phyloP scores from a whole-genome alignment of 352 stramenopile species.

The Phytopythium aichiense region DNA sequence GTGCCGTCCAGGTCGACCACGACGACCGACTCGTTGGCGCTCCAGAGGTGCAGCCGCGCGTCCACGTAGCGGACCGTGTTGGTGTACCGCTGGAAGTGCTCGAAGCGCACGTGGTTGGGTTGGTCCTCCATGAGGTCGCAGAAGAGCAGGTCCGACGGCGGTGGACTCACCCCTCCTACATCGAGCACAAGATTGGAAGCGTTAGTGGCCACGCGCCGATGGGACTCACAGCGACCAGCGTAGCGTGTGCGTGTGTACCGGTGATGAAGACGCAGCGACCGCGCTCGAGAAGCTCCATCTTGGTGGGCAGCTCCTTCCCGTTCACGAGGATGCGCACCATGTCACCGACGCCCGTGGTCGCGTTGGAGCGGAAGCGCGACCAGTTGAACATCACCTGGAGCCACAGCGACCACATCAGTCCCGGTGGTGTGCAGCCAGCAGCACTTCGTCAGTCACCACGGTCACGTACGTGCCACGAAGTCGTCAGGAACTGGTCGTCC shows the following conservation, averaged over 20 bases:
- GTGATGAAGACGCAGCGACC: conserved; percentile 67
- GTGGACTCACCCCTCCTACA: conserved; percentile 47
- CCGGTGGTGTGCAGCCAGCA: not conserved
- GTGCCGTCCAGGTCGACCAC: conserved; percentile 82
- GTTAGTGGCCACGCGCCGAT: not conserved
- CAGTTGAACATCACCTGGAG: conserved; percentile 57
- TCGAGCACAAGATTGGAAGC: not conserved
- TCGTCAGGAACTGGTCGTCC: conserved; percentile 54
- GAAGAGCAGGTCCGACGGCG: conserved; percentile 45
- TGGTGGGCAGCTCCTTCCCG: conserved; percentile 66
- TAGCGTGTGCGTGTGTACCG: conserved; percentile 16
- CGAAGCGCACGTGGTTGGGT: conserved; percentile 69
- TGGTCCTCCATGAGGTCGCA: conserved; percentile 57
- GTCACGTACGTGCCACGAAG: conserved; percentile 64
- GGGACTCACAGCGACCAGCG: not conserved
- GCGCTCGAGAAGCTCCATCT: conserved; percentile 68
- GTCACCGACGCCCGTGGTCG: conserved; percentile 59
- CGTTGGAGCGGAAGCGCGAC: conserved; percentile 63
- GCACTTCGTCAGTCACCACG: not conserved
- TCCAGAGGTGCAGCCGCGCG: conserved; percentile 69
- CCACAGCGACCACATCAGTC: not conserved
- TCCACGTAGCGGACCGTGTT: conserved; percentile 76
- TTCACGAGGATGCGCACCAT: conserved; percentile 74
- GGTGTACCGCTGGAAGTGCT: conserved; percentile 67
- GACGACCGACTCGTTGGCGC: conserved; percentile 74